Conservation (phyloP, 768 basidiomycete species). For the Sutorius australiensis region DNA sequence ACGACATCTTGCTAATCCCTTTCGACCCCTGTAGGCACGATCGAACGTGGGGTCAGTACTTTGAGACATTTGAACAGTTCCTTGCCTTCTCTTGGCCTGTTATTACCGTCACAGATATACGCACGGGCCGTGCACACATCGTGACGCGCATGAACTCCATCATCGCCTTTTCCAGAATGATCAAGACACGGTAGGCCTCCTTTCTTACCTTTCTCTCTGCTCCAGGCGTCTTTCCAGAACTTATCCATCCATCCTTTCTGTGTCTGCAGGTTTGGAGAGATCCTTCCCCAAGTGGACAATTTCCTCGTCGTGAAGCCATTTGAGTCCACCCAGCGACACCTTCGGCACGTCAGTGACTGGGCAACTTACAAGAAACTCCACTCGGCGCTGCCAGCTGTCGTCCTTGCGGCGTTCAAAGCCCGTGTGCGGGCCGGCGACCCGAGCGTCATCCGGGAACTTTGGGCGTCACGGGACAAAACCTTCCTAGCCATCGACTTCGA, state of each 20-base stretch:
- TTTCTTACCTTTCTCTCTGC: not conserved
- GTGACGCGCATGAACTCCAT: slow-evolving; percentile 73
- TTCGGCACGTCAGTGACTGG: slow-evolving; percentile 68
- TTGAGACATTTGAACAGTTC: slow-evolving; percentile 76
- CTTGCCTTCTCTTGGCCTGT: slow-evolving; percentile 81
- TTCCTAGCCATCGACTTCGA: slow-evolving; percentile 76
- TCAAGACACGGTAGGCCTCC: slow-evolving; percentile 61
- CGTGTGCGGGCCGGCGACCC: slow-evolving; percentile 67
- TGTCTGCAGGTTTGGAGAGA: slow-evolving; percentile 60
- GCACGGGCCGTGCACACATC: slow-evolving; percentile 72
- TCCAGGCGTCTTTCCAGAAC: not conserved
- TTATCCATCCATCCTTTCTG: not conserved
- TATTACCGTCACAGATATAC: slow-evolving; percentile 69
- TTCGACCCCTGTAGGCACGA: slow-evolving; percentile 54
- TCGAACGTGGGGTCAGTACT: slow-evolving; percentile 73
- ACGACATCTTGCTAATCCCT: not conserved
- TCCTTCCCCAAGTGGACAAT: slow-evolving; percentile 67
- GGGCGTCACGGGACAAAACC: slow-evolving; percentile 67
- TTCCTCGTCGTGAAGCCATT: slow-evolving; percentile 66
- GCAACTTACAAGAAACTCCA: slow-evolving; percentile 65
- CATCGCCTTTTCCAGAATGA: slow-evolving; percentile 78
- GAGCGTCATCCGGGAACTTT: slow-evolving; percentile 59
- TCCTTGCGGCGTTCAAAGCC: slow-evolving; percentile 59
- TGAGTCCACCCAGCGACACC: slow-evolving; percentile 62
- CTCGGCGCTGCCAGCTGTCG: slow-evolving; percentile 65